Conservation (phyloP, 2,329 filamentous ascomycete genomes). For the Sarocladium kiliense region DNA sequence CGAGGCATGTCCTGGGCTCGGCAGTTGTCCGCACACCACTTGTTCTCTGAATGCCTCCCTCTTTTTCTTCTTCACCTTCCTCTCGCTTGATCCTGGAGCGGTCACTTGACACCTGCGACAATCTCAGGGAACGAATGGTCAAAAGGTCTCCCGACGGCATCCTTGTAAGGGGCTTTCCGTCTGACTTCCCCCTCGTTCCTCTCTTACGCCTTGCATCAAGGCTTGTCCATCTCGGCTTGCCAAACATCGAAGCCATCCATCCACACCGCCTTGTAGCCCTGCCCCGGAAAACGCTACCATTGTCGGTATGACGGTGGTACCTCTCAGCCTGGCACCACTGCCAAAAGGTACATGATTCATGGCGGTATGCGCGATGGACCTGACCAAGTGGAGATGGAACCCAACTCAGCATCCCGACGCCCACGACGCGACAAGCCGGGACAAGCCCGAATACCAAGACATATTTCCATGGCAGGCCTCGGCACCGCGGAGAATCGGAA, state of each 20-base stretch:
- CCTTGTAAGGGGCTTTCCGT: too few species aligned
- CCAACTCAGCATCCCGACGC: neutral
- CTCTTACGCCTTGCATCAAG: too few species aligned
- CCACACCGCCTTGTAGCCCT: neutral
- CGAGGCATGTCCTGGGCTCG: neutral
- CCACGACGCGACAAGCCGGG: conserved; percentile 1
- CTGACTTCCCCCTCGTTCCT: too few species aligned
- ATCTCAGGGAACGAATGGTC: neutral
- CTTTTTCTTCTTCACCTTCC: neutral
- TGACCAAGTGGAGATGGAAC: conserved; percentile 1
- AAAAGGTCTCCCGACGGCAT: neutral
- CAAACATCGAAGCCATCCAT: neutral
- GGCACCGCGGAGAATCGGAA: neutral
- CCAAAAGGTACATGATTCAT: conserved; percentile 4
- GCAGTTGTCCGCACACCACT: neutral
- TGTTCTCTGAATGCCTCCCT: neutral
- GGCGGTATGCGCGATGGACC: neutral
- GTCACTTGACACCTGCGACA: too few species aligned
- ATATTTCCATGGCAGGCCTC: neutral
- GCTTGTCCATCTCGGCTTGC: neutral
- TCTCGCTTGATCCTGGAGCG: neutral
- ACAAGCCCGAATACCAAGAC: conserved; percentile 10
- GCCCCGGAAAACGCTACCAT: neutral
- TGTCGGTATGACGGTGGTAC: neutral
- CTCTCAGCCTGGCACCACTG: neutral